These are phyloP conservation scores for Triticum dicoccoides DNA, from an alignment of 176 grass and related monocot species.

Conservation along the genomic window DNA sequence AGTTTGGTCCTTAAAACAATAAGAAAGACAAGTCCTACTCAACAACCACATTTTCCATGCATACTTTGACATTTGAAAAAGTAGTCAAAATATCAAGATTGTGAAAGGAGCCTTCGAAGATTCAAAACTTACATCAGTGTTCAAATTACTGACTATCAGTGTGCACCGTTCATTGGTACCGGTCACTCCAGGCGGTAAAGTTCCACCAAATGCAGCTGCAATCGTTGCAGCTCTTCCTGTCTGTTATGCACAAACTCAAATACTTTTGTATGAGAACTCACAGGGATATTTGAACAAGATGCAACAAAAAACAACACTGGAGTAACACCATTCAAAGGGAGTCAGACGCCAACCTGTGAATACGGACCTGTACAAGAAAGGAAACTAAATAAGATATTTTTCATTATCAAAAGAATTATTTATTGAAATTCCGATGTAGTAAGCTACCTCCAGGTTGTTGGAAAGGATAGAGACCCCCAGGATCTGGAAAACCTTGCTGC, in stretches of 20 bases:
- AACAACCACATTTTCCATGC: neutral
- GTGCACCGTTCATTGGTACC: constrained; percentile 89
- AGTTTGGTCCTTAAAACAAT: neutral
- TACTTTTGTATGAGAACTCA: constrained; percentile 13
- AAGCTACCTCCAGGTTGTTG: constrained; percentile 64
- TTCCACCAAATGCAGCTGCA: constrained; percentile 81
- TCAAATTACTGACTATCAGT: constrained; percentile 92
- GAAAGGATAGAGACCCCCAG: constrained; percentile 57
- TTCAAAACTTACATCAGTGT: constrained; percentile 74
- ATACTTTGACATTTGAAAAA: neutral
- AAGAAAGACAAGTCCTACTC: neutral
- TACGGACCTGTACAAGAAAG: constrained; percentile 56
- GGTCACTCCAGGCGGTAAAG: constrained; percentile 59
- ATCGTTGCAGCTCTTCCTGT: constrained; percentile 74
- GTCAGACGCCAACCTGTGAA: constrained; percentile 58
- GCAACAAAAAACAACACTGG: constrained; percentile 4
- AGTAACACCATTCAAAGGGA: neutral
- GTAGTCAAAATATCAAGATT: neutral
- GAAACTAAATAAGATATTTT: constrained; percentile 7
- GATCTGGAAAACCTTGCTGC: constrained; percentile 77
- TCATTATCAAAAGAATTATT: neutral
- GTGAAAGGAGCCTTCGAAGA: neutral
- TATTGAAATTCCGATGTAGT: neutral
- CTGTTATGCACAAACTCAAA: constrained; percentile 47
- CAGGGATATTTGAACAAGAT: neutral